Evolutionary conservation across 371 early-diverging fungal genomes (phyloP), one percentile per base, ranked within the genome.

Genomic region (Mucor racemosus): DNA sequence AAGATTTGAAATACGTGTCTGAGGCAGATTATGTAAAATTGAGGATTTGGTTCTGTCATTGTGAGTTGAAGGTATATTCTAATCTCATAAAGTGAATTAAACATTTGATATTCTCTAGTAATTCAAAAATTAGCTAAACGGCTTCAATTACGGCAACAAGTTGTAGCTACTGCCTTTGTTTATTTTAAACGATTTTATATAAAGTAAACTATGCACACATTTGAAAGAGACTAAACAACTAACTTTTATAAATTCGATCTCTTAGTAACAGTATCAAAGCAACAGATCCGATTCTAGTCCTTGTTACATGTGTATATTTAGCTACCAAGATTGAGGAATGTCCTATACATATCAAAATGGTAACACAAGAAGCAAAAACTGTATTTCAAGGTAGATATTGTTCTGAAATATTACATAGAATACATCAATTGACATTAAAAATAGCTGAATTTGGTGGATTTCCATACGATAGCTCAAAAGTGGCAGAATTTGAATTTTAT

Each of bases 401-500:
- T 21, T 13, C 10, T 13, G 11, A 21, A 13, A 5, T 4, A 21
- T 9, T n/a, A n/a, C 11, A 31, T 50, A 13, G 21, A 21, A 6
- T 10, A 50, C 50, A 26, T 13, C 26, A 44, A 9, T 9, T 38
- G 42, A 21, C 0, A 1, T 4, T 44, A 13, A 40, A 13, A 40
- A 26, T 19, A 64, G 78, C 66, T 17, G 82, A 84, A 31, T 76
- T 81, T 73, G 80, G 80, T 33, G 82, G 80, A 35, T 93, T 92
- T 64, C 84, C 86, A 0, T 95, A 93, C 67, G 94, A 93, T 26
- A 81, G 88, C 40, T 74, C 84, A 14, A 86, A 90, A 68, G 86
- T 97, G 55, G 95, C 95, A 41, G 96, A 95, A 58, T 94, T 92
- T 76, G 97, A 97, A 71, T 94, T 93, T 75, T 94, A 95, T 65